These are phyloP conservation scores for Geosiphon pyriformis DNA, from an alignment of 192 early-diverging fungal species.

Conservation along the genomic window DNA sequence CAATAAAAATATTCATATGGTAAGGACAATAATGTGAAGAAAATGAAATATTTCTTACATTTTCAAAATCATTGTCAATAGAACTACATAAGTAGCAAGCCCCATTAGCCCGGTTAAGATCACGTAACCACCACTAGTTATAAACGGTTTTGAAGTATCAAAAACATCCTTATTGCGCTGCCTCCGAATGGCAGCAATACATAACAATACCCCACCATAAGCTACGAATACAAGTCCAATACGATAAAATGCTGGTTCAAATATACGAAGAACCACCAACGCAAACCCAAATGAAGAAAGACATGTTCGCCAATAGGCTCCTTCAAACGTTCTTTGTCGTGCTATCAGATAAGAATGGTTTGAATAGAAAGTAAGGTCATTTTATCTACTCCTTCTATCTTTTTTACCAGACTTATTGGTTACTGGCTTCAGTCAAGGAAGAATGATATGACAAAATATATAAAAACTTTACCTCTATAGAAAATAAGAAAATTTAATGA, in stretches of 20 bases:
- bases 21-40: too few relatives aligned
- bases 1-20: too few relatives aligned
- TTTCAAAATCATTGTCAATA: constrained; percentile 37
- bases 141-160: constrained; percentile 45
- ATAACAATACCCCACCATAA: constrained; percentile 44
- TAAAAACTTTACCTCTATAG: too few relatives aligned
- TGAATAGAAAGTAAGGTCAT: too few relatives aligned
- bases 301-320: constrained; percentile 55
- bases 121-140: constrained; percentile 51
- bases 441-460: too few relatives aligned
- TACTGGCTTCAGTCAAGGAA: too few relatives aligned
- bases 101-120: constrained; percentile 42
- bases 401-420: too few relatives aligned
- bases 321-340: constrained; percentile 54
- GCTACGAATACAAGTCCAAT: constrained; percentile 52
- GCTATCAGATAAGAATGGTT: constrained; percentile 35
- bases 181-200: constrained; percentile 42
- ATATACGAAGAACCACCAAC: constrained; percentile 48
- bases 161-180: constrained; percentile 48
- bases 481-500: too few relatives aligned
- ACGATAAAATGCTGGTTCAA: constrained; percentile 48
- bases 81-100: constrained; percentile 35
- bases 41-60: too few relatives aligned
- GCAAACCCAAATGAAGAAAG: constrained; percentile 49
- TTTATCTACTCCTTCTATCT: too few relatives aligned